Percentiles rank a stretch among this genome's conserved stretches.
Conservation (phyloP, 371 early-diverging fungal genomes). For the Paraphysoderma sedebokerense region DNA sequence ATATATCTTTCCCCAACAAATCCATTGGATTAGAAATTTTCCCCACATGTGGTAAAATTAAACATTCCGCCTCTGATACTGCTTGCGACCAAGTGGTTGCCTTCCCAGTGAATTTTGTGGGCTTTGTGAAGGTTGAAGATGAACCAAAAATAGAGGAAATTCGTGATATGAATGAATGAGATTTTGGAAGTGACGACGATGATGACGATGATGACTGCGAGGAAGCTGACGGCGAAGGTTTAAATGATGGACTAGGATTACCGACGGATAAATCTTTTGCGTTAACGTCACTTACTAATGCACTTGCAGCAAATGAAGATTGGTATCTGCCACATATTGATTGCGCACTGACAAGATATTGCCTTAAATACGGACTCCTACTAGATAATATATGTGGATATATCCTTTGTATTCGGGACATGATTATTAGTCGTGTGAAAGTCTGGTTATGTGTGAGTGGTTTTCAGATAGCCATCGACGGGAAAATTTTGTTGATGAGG, state of each 20-base stretch:
- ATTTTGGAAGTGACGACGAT: too few species aligned
- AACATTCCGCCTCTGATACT: conserved; percentile 1
- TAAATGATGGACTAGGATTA: not conserved
- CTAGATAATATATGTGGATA: too few species aligned
- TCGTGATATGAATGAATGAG: too few species aligned
- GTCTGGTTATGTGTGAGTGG: too few species aligned
- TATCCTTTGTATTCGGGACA: too few species aligned
- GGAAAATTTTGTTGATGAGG: too few species aligned
- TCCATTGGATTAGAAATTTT: conserved; percentile 15
- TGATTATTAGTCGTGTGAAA: too few species aligned
- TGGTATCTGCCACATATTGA: not conserved
- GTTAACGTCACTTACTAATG: not conserved
- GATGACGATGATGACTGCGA: conserved; percentile 11
- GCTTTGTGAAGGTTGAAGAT: conserved; percentile 11
- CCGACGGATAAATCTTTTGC: conserved; percentile 2
- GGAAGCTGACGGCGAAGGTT: conserved; percentile 8
- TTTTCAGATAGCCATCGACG: too few species aligned
- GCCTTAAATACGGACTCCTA: too few species aligned
- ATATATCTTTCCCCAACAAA: conserved; percentile 56
- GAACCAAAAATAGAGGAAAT: conserved; percentile 13
- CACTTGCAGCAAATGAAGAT: not conserved
- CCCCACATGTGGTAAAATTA: not conserved
- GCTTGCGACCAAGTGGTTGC: conserved; percentile 6
- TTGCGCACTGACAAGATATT: too few species aligned
- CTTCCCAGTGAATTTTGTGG: conserved; percentile 5